Evolutionary conservation across 306 rosid genomes (phyloP), one percentile per base, ranked within the genome.

Genomic region (Carpinus viminea): DNA sequence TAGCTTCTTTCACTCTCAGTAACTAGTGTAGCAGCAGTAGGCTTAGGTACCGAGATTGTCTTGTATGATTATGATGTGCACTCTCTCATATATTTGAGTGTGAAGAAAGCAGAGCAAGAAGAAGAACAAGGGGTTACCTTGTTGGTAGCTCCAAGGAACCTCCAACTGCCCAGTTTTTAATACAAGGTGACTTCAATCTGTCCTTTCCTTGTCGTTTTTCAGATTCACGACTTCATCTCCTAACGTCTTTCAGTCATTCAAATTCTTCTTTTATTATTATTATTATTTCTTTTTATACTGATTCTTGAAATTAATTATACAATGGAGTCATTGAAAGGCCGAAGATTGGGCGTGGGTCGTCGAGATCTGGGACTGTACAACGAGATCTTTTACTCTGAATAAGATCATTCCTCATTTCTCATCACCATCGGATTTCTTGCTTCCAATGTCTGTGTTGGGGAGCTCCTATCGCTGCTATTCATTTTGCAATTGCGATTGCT

Each of bases 351-450:
- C 34, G 60, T 52, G 50, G 72, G 77, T 36, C 6, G 36, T 46
- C 53, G 73, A 80, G 88, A 87, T 85, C 91, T 82, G 80, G 73
- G 51, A 41, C 51, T 66, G 72, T 41, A 38, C 47, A 66, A 38
- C 41, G 72, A 66, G 72, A 66, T 66, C 72, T 41, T 66, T 66
- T 41, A 66, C 28, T 50, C 72, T 66, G 72, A 66, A 17, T 21
- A 24, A 59, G 31, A 59, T 24, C 16, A 4, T 4, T n/a, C 34
- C 76, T 77, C 79, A 55, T 56, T 47, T 59, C 46, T 74, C 47
- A 53, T 10, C 20, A 11, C 46, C 75, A 16, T 73, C 80, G 71
- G 80, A 84, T 82, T 82, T 82, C 28, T 41, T 34, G 36, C 43
- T 77, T 76, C 69, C 86, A 78, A 85, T 83, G 87, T 78, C 69